phyloP scores from a whole-genome alignment of 164 flowering plant species.

The Macadamia integrifolia region DNA sequence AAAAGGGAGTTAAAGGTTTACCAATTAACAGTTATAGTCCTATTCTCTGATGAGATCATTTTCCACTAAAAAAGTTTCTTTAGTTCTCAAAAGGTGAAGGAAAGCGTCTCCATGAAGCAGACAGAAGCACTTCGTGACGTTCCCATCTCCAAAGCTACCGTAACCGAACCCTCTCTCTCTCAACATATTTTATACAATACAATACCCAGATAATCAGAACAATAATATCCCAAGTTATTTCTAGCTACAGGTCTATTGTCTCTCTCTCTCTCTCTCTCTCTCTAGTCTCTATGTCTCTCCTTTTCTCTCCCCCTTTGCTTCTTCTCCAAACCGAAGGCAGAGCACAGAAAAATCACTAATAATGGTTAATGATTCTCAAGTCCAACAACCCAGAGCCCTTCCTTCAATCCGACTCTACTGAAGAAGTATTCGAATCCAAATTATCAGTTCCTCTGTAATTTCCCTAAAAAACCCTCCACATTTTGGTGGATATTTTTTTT shows the following conservation, averaged over 20 bases:
- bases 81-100: neutral
- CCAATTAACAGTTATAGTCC: no score
- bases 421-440: constrained; percentile 6
- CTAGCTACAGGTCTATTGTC: neutral
- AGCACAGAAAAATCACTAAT: neutral
- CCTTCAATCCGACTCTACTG: constrained; percentile 31
- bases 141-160: constrained; percentile 5
- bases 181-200: neutral
- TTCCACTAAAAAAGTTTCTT: no score
- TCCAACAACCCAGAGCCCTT: constrained; percentile 25
- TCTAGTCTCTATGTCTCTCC: neutral
- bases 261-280: constrained; percentile 1
- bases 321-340: neutral
- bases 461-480: constrained; percentile 7
- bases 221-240: neutral
- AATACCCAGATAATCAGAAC: neutral
- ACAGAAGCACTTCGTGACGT: constrained; percentile 2
- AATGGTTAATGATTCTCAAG: constrained; percentile 37
- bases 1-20: neutral
- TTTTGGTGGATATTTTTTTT: neutral
- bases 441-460: constrained; percentile 3
- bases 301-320: neutral
- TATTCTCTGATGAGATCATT: no score
- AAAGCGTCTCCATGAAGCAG: constrained; percentile 8
- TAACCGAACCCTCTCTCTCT: neutral